A percentile compares a stretch with the other conserved stretches of the same genome.
phyloP scores from a whole-genome alignment of 805 yeast species.

The Wickerhamiella occidentalis region DNA sequence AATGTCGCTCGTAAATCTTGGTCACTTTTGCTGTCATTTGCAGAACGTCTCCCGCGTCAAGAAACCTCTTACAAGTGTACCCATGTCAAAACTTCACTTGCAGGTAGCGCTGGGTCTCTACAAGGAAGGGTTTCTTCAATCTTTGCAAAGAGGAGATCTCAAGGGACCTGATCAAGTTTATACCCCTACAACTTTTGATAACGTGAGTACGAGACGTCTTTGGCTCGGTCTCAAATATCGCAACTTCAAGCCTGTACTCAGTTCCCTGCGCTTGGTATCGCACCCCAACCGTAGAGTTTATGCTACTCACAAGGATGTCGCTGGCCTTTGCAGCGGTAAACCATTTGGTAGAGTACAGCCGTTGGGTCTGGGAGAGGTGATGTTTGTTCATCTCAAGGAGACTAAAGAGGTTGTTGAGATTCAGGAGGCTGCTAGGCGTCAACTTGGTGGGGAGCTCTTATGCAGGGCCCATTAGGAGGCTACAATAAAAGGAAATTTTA shows the following conservation, averaged over 20 bases:
- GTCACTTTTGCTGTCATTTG: conserved; percentile 74
- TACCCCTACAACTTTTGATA: conserved; percentile 68
- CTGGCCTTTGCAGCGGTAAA: conserved; percentile 62
- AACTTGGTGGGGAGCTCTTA: conserved; percentile 62
- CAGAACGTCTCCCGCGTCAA: conserved; percentile 76
- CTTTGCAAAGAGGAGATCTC: conserved; percentile 73
- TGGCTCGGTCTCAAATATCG: conserved; percentile 91
- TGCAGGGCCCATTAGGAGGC: conserved; percentile 40
- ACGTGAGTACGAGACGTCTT: conserved; percentile 69
- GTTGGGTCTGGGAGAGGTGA: conserved; percentile 77
- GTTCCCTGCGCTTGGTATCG: conserved; percentile 58
- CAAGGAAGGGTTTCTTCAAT: conserved; percentile 78
- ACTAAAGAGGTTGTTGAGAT: conserved; percentile 50
- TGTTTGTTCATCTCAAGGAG: conserved; percentile 47
- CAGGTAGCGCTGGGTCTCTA: conserved; percentile 75
- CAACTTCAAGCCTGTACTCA: conserved; percentile 63
- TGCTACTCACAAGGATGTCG: conserved; percentile 51
- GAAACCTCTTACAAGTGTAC: conserved; percentile 63
- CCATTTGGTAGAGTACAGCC: conserved; percentile 67
- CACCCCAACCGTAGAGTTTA: conserved; percentile 72
- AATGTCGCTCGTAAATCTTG: conserved; percentile 75
- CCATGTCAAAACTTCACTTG: conserved; percentile 70
- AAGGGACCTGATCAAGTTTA: conserved; percentile 61
- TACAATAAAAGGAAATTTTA: not conserved
- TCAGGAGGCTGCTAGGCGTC: conserved; percentile 72